Base-by-base conservation (phyloP, 2,329 filamentous ascomycete genomes). In the Sclerotinia minor region DNA sequence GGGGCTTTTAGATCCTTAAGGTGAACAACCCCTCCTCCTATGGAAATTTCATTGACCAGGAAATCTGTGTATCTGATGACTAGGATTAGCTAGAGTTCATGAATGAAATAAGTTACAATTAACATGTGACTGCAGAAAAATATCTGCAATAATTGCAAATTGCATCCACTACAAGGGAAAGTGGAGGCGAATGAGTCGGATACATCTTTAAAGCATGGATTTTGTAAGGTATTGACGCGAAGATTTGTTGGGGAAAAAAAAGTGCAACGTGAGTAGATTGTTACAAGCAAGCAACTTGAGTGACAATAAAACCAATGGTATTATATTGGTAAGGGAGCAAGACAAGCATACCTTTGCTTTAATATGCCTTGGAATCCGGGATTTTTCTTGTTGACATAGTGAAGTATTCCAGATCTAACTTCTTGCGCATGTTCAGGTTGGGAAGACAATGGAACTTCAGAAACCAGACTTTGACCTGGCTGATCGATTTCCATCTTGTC, bases 11-110 rank as follows among this genome's bases (percentile, higher is more conserved):
- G 72, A 66, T 81, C 82, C 61, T 78, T 82, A 67, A 92, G 79
- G 78, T 90, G 88, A 67, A 89, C 76, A 35, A 91, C 87, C 70
- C 84, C 77, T 38, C 89, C 89, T 73, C 84, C 83, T 3, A 84
- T 83, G 11, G 84, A 78, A 70, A 92, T 89, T 77, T 92, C 89
- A 74, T 92, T 91, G 73, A 92, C 89, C 72, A 90, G 76, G 76
- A 92, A 92, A 76, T 92, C 89, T 11, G 88, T 90, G 76, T 91
- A 92, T 77, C 87, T 87, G 64, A 17, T 24, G 44, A 67, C 63
- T 68, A 61, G 38, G 60, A 65, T 54, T 54, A 67, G 38, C n/a
- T 29, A n/a, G 21, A 24, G 26, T 35, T 26, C 26, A 63, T 35
- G 9, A 17, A 5, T 15, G 44, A 44, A 44, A 0, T 35, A 21